phyloP scores from a whole-genome alignment of 129 eudicot genomes.

The Silybum marianum region DNA sequence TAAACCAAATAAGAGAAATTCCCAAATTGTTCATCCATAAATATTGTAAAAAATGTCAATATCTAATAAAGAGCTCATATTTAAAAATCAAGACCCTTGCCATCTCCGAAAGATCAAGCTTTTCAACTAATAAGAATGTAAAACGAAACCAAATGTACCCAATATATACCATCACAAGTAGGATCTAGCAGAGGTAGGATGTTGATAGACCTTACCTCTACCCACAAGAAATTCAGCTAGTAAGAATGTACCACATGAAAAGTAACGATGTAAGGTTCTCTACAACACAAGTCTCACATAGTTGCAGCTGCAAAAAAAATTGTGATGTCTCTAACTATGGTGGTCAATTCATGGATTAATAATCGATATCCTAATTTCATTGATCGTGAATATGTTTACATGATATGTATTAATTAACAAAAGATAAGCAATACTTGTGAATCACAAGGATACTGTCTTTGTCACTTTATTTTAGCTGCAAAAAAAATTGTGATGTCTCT shows the following conservation, averaged over 20 bases:
- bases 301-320: neutral
- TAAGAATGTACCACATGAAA: neutral
- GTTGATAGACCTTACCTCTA: neutral
- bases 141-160: neutral
- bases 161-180: neutral
- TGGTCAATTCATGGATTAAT: neutral
- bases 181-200: neutral
- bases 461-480: neutral
- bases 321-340: neutral
- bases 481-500: neutral
- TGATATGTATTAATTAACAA: neutral
- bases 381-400: neutral
- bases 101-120: neutral
- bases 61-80: neutral
- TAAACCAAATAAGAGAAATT: neutral
- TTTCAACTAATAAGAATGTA: neutral
- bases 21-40: neutral
- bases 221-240: neutral
- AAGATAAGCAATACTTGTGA: neutral
- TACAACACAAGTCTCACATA: neutral
- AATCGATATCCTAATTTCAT: slow-evolving; percentile 11
- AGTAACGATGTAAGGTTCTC: neutral
- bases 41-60: neutral
- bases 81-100: neutral
- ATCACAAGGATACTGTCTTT: neutral